A percentile compares a stretch with the other conserved stretches of the same genome.
phyloP scores from a whole-genome alignment of 2,329 filamentous ascomycete genomes.

The Aquanectria penicillioides region DNA sequence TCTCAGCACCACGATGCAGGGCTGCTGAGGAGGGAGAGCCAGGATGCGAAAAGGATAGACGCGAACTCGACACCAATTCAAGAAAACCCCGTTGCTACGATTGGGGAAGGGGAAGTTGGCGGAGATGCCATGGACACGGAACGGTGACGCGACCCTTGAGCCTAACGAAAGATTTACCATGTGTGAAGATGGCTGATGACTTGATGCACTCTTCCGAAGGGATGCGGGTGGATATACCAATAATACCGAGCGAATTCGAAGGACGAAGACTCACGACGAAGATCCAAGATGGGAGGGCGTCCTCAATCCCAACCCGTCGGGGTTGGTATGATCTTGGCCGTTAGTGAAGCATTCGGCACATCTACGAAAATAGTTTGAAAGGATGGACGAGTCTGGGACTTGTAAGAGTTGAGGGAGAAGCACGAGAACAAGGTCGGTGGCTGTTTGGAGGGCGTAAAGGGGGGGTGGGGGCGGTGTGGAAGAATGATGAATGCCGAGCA shows the following conservation, averaged over 20 bases:
- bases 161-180: conserved; percentile 38
- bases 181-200: conserved; percentile 41
- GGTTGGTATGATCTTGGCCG: not conserved
- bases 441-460: too few relatives aligned
- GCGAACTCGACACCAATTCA: conserved; percentile 49
- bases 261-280: conserved; percentile 20
- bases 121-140: conserved; percentile 37
- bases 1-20: conserved; percentile 61
- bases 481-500: conserved; percentile 4
- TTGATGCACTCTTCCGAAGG: conserved; percentile 36
- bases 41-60: conserved; percentile 57
- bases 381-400: not conserved
- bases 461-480: not conserved
- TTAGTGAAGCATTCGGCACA: not conserved
- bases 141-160: conserved; percentile 39
- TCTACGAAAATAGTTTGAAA: not conserved
- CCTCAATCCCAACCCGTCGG: not conserved
- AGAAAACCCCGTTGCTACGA: conserved; percentile 42
- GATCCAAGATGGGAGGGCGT: conserved; percentile 12
- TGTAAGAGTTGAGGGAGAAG: not conserved
- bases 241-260: conserved; percentile 30
- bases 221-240: conserved; percentile 37
- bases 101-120: conserved; percentile 23
- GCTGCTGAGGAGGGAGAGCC: conserved; percentile 58
- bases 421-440: not conserved